Evolutionary conservation across 768 basidiomycete genomes (phyloP).

Genomic region (Russula earlei): DNA sequence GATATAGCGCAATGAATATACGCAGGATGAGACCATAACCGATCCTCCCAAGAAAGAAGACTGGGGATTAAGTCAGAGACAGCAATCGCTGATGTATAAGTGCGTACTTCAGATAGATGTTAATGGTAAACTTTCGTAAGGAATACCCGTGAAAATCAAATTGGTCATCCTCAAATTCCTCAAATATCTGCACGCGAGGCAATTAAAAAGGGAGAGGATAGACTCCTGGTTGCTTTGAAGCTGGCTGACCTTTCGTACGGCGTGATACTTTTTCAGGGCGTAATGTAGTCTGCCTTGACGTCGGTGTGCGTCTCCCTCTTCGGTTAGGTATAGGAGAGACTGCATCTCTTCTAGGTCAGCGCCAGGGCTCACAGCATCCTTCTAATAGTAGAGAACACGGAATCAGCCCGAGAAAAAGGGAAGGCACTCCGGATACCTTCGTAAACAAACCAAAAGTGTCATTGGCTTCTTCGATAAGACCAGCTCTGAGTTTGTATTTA

Average conservation of each 20-base stretch:
- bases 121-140: conserved; percentile 78
- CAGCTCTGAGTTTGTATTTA: conserved; percentile 83
- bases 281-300: conserved; percentile 56
- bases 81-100: background rate
- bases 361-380: conserved; percentile 68
- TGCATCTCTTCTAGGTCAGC: conserved; percentile 94
- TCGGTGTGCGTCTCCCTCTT: conserved; percentile 68
- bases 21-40: conserved; percentile 61
- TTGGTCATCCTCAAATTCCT: conserved; percentile 88
- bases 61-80: conserved; percentile 30
- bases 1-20: conserved; percentile 67
- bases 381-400: conserved; percentile 36
- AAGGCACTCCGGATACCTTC: conserved; percentile 40
- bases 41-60: conserved; percentile 75
- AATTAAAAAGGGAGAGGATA: background rate
- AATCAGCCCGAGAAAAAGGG: background rate
- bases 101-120: conserved; percentile 75
- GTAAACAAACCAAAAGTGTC: conserved; percentile 80
- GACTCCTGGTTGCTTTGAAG: background rate
- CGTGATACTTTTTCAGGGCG: conserved; percentile 79
- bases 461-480: conserved; percentile 66
- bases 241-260: conserved; percentile 55
- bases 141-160: conserved; percentile 98
- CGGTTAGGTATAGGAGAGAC: conserved; percentile 74
- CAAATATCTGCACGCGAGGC: conserved; percentile 49